Conservation (phyloP, 768 basidiomycete genomes). For the Macrolepiota albuminosa region DNA sequence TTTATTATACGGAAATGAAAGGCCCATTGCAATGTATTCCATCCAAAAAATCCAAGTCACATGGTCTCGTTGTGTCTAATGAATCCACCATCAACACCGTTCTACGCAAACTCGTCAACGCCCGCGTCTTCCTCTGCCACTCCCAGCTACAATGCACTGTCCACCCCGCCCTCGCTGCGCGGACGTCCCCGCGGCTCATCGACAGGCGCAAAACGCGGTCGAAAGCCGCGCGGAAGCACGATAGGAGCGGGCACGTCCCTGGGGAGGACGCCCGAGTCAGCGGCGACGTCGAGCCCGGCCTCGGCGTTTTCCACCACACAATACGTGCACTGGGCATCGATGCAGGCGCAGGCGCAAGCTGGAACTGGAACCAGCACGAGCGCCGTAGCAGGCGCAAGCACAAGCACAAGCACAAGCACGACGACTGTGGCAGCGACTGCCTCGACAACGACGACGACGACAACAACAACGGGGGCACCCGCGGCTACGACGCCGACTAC, state of each 20-base stretch:
- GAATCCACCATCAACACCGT: slow-evolving; percentile 13
- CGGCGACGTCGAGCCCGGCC: background rate
- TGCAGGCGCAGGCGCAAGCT: background rate
- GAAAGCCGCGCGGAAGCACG: slow-evolving; percentile 39
- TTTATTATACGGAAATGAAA: background rate
- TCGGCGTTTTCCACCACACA: background rate
- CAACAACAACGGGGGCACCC: background rate
- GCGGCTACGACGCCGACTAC: background rate
- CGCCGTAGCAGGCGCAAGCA: background rate
- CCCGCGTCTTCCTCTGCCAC: background rate
- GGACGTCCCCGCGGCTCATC: slow-evolving; percentile 27
- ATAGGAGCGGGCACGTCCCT: slow-evolving; percentile 11
- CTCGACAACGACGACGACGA: background rate
- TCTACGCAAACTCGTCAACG: background rate
- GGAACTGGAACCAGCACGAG: background rate
- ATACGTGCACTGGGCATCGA: slow-evolving; percentile 10
- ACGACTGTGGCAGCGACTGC: background rate
- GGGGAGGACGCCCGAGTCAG: slow-evolving; percentile 1
- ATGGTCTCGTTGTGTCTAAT: no score
- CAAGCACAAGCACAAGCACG: background rate
- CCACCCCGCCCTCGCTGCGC: slow-evolving; percentile 15
- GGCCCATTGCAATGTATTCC: no score
- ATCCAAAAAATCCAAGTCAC: background rate
- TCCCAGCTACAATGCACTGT: background rate
- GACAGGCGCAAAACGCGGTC: slow-evolving; percentile 38